Conservation (phyloP, 2,329 filamentous ascomycete species). For the Plenodomus tracheiphilus region DNA sequence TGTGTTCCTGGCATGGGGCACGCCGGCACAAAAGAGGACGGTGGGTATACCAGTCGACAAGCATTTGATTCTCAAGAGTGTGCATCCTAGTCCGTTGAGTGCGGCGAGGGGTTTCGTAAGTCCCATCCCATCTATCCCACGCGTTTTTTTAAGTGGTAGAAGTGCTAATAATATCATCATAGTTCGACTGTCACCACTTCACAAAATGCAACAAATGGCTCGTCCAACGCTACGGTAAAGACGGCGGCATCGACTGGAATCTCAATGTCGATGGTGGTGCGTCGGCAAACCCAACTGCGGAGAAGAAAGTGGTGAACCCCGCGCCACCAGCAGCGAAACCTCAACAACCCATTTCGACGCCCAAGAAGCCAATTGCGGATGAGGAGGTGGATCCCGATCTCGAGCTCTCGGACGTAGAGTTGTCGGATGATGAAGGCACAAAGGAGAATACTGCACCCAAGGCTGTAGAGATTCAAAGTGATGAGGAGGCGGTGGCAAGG, state of each 20-base stretch:
- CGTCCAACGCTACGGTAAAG: constrained; percentile 73
- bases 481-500: background rate
- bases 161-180: constrained; percentile 40
- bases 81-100: constrained; percentile 92
- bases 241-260: constrained; percentile 84
- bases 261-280: constrained; percentile 53
- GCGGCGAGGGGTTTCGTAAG: constrained; percentile 76
- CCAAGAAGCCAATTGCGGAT: background rate
- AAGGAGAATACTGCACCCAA: background rate
- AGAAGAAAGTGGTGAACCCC: background rate
- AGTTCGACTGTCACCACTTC: constrained; percentile 81
- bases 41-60: constrained; percentile 69
- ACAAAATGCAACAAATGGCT: constrained; percentile 85
- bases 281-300: background rate
- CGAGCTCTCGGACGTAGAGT: background rate
- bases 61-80: constrained; percentile 82
- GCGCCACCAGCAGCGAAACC: background rate
- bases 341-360: background rate
- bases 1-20: constrained; percentile 94
- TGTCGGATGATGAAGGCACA: background rate
- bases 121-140: too few species aligned
- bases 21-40: constrained; percentile 78
- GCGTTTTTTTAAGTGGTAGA: too few species aligned
- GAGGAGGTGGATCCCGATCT: background rate
- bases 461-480: background rate